These are phyloP conservation scores for Lyophyllum shimeji DNA, from an alignment of 768 basidiomycete species.

Conservation along the genomic window DNA sequence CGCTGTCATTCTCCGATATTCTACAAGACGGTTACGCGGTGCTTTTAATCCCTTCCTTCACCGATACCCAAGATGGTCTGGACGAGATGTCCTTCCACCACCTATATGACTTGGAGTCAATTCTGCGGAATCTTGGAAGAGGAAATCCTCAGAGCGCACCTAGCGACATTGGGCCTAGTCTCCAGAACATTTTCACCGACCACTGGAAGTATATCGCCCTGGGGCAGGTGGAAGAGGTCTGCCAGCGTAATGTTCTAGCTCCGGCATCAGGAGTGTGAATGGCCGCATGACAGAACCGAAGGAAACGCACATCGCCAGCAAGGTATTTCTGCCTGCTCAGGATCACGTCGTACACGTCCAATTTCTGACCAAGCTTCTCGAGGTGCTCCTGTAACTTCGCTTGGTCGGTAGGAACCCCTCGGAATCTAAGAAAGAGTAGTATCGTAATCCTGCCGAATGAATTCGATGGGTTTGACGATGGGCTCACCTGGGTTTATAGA, in stretches of 20 bases:
- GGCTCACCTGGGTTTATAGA: conserved; percentile 46
- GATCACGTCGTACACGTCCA: conserved; percentile 57
- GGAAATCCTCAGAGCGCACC: conserved; percentile 24
- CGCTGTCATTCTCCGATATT: too few species aligned
- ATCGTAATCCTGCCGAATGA: neutral
- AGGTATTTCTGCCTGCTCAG: conserved; percentile 57
- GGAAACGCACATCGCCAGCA: conserved; percentile 54
- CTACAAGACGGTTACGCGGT: too few species aligned
- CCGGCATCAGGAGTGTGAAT: conserved; percentile 8
- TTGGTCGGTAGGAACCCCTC: conserved; percentile 49
- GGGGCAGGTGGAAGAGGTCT: conserved; percentile 47
- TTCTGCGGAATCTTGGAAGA: too few species aligned
- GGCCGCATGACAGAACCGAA: conserved; percentile 49
- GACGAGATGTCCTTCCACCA: too few species aligned
- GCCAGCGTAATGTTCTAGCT: conserved; percentile 42
- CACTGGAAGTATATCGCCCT: conserved; percentile 23
- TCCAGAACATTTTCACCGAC: conserved; percentile 29
- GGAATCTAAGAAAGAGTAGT: conserved; percentile 23
- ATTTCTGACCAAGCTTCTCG: conserved; percentile 33
- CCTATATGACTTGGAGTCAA: too few species aligned
- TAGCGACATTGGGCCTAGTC: conserved; percentile 42
- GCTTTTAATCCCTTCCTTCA: too few species aligned
- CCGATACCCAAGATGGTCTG: too few species aligned
- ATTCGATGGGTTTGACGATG: neutral
- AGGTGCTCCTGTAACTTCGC: conserved; percentile 29